Conservation (phyloP, 2,329 filamentous ascomycete genomes). For the Aspergillus niger region DNA sequence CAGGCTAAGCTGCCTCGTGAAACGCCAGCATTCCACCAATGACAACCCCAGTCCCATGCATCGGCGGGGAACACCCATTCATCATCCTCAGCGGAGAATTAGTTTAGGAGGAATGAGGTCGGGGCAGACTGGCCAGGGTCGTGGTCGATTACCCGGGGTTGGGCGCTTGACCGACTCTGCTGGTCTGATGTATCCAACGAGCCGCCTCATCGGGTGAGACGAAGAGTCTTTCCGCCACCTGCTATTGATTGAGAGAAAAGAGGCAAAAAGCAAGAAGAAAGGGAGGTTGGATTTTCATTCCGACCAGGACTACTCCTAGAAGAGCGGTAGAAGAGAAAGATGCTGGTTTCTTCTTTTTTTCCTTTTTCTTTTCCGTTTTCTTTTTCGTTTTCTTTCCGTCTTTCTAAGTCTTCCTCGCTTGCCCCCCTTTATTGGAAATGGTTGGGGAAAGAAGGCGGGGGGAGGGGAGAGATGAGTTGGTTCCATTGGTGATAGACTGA, state of each 20-base stretch:
- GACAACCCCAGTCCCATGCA: not conserved
- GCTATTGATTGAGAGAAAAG: not conserved
- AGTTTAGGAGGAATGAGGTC: not conserved
- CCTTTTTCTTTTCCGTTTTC: slow-evolving; percentile 6
- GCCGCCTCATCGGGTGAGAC: slow-evolving; percentile 6
- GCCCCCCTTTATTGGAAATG: slow-evolving; percentile 11
- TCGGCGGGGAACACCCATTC: not conserved
- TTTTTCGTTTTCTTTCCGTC: not conserved
- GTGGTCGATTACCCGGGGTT: slow-evolving; percentile 11
- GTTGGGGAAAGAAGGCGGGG: not conserved
- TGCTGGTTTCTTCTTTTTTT: not conserved
- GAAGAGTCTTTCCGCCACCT: not conserved
- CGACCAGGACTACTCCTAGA: not conserved
- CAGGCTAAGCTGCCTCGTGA: slow-evolving; percentile 4
- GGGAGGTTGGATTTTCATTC: not conserved
- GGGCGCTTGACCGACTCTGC: slow-evolving; percentile 13
- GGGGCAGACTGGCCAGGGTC: slow-evolving; percentile 5
- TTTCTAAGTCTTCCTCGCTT: slow-evolving; percentile 9
- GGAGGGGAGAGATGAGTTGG: not conserved
- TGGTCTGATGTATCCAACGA: slow-evolving; percentile 11
- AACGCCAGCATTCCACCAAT: slow-evolving; percentile 9
- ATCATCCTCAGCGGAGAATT: slow-evolving; percentile 15
- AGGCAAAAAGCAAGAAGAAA: not conserved
- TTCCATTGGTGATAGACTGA: not conserved
- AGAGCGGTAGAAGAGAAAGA: not conserved